Evolutionary conservation across 225 moss, liverwort and hornwort species (phyloP), one percentile per base, ranked within the genome.

Genomic region (Polytrichum commune): DNA sequence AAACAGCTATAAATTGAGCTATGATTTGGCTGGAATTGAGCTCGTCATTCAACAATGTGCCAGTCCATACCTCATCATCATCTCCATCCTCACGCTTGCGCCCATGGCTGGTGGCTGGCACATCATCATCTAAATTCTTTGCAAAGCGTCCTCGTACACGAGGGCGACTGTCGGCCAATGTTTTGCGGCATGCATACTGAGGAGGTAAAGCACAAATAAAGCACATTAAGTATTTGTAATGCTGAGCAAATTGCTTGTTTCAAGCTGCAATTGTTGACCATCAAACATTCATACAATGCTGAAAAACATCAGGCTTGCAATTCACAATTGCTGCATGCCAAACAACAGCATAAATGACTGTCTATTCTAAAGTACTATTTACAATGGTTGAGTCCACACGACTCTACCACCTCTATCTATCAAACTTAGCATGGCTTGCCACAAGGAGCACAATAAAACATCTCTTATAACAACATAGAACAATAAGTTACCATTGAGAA

Each of bases 151-250:
- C 96, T 74, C 96, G 84, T 33, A 96, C 96, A 55, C 96, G 93
- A 20, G 96, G 96, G 28, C 96, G 87, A 72, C 93, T 96, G 64
- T 96, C 96, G 79, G 96, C 96, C 77, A 96, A 86, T 54, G 96
- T 93, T 79, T 96, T 96, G 74, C 96, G 87, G 69, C 96, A 96
- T 23, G 96, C 96, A 74, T 96, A 96, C 96, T 96, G 83, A 81
- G 78, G 60, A 55, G 8, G 46, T 46, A 46, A 9, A 46, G 16
- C 46, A 46, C 46, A 46, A 13, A 46, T 13, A 46, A 46, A 46
- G 46, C 13, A 46, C 4, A 46, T 3, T 46, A 46, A 46, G 46
- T 10, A 13, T 16, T 46, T 1, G 3, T 10, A 13, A 3, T 35
- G 35, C 8, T 35, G 2, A 9, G 35, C 9, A 35, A 38, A 46